Evolutionary conservation across 352 stramenopile species (phyloP), one percentile per base, ranked within the genome.

Genomic region (Phytophthora hybrid): DNA sequence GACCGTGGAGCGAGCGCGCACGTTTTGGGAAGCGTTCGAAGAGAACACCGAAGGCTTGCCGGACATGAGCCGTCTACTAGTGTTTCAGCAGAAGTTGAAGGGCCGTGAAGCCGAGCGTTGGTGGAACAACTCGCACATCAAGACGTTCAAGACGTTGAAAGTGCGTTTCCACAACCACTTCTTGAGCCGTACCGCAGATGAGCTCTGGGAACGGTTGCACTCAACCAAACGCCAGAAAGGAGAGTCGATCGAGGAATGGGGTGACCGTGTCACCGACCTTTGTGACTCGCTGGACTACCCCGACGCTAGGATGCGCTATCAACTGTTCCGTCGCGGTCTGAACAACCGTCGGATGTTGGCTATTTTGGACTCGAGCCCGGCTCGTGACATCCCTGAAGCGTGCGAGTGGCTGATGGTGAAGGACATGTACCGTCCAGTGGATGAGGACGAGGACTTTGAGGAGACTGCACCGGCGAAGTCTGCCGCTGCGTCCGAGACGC

Each of bases 191-290:
- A 58, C 60, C 4, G 26, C 60, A 1, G 60, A 67, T 4, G 21
- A 67, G 13, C 16, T 67, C 1, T 59, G 31, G 34, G 49, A 51
- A 31, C 32, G 32, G 0, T 11, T 67, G 60, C 8, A 52, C n/a
- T 41, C 18, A 0, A 51, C 60, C 11, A 59, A 60, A 4, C 18
- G 31, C 3, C 1, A 10, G 4, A 14, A 13, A 1, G 47, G 47
- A 18, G 60, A 59, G 32, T 67, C 60, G 0, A 51, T 67, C 9
- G 60, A 67, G 7, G 49, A 67, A 8, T 67, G 60, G 60, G 47
- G 34, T 2, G 49, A 67, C 32, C 49, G 60, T 11, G 51, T 60
- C 2, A 34, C 49, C 0, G 47, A 58, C 11, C 11, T 67, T 1
- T 67, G 60, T 11, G 49, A 67, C 29, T 59, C 60, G 13, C 49